Base-by-base conservation (phyloP, 2,329 filamentous ascomycete genomes). In the Aspergillus sp. region DNA sequence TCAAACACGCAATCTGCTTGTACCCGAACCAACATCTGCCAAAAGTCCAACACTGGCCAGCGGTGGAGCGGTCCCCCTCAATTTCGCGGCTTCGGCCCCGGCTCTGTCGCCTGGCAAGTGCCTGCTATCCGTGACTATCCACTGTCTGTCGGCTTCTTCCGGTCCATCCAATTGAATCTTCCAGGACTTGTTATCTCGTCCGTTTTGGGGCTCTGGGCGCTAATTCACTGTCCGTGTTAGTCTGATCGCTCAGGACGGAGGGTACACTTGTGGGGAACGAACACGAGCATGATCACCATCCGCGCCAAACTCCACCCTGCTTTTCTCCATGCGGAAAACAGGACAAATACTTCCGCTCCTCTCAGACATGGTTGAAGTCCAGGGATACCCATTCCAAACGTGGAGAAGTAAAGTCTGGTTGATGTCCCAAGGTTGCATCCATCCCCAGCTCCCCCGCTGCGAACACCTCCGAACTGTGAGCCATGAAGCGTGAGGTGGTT, bases 1-100 rank as follows among this genome's bases (percentile, higher is more conserved):
- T 30, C 56, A 56, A 61, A 59, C 59, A 55, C 55, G 41, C 51
- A 47, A 46, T 47, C 59, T 59, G 59, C 51, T 45, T 41, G 56
- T 42, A 56, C 51, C 59, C 52, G 56, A 56, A 39, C 55, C 55
- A 48, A 42, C 45, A 41, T 11, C 20, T 7, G 24, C 17, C 12
- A 7, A 12, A 24, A 44, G n/a, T 17, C 24, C 34, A 37, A 37
- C 34, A 37, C 12, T n/a, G 15, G 34, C 34, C 34, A n/a, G 34
- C 34, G 12, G 15, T 30, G 22, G 44, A 24, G 44, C 30, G 44
- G 6, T 7, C 22, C 22, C 24, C 22, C 44, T 30, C 22, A 27
- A 30, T 46, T 30, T 46, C 22, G 44, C 44, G 22, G 7, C 22
- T 17, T 24, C 12, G 19, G 12, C 20, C 27, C 19, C 20, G 20